Evolutionary conservation across 148 eudicot species (phyloP).

Genomic region (Euryodendron excelsum): DNA sequence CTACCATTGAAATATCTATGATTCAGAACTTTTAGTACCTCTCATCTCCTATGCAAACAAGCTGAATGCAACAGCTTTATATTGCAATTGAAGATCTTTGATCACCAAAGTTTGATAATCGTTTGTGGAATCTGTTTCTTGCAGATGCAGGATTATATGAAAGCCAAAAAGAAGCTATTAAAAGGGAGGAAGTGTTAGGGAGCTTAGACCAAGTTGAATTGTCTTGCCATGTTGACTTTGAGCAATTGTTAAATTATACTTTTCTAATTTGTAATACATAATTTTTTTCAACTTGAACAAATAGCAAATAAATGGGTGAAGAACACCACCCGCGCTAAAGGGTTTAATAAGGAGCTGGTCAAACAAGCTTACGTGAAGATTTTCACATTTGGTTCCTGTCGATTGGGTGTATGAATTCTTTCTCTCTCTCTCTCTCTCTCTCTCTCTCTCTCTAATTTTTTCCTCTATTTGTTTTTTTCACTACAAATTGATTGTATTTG

Average conservation of each 20-base stretch:
- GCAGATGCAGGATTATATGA: slow-evolving; percentile 26
- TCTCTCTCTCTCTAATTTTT: no score
- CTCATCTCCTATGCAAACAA: no score
- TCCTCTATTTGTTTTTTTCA: no score
- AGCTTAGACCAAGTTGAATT: slow-evolving; percentile 80
- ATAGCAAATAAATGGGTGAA: no score
- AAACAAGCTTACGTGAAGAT: slow-evolving; percentile 47
- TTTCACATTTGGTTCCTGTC: slow-evolving; percentile 49
- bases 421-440: background rate
- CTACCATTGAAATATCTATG: no score
- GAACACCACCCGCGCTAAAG: slow-evolving; percentile 36
- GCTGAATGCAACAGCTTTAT: no score
- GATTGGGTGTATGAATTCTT: slow-evolving; percentile 37
- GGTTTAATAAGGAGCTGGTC: slow-evolving; percentile 39
- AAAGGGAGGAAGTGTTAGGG: slow-evolving; percentile 93
- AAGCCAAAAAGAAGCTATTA: slow-evolving; percentile 50
- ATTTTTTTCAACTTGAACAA: no score
- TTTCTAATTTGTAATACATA: no score
- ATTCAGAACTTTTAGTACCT: no score
- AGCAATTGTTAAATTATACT: background rate
- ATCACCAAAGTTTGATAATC: no score
- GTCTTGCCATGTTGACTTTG: background rate
- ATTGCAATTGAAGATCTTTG: no score
- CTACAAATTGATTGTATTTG: background rate
- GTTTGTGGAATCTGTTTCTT: slow-evolving; percentile 20